Percentiles rank a stretch among this genome's conserved stretches.
Evolutionary conservation across 1,284 basidiomycete species (phyloP).

Genomic region (Exobasidium cylindrosporum): DNA sequence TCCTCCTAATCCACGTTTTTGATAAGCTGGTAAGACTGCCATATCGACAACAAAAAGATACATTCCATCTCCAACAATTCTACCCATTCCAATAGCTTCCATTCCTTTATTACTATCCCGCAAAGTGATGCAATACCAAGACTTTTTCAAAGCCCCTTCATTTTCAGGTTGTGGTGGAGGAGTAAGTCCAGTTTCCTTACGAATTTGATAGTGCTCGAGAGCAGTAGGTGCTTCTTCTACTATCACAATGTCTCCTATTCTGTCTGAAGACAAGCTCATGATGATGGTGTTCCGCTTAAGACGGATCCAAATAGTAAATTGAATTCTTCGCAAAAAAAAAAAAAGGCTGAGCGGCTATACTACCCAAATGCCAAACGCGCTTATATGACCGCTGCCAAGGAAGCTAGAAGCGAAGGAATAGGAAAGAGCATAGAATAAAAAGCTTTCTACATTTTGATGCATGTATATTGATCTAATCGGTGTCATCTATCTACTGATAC

Average conservation of each 20-base stretch:
- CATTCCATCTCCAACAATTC: constrained; percentile 9
- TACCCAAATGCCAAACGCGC: too few relatives aligned
- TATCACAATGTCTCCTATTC: neutral
- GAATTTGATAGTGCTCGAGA: neutral
- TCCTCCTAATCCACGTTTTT: neutral
- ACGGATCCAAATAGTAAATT: too few relatives aligned
- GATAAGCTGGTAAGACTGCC: neutral
- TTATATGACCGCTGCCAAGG: too few relatives aligned
- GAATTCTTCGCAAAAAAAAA: too few relatives aligned
- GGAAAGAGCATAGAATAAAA: too few relatives aligned
- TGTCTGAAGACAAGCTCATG: too few relatives aligned
- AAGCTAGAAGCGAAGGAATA: too few relatives aligned
- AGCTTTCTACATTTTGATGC: too few relatives aligned
- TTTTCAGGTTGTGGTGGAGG: constrained; percentile 6
- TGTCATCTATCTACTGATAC: too few relatives aligned
- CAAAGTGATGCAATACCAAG: constrained; percentile 4
- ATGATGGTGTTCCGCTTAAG: too few relatives aligned
- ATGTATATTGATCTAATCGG: too few relatives aligned
- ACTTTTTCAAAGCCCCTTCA: neutral
- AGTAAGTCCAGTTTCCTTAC: constrained; percentile 5
- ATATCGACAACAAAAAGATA: constrained; percentile 2
- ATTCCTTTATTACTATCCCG: constrained; percentile 5
- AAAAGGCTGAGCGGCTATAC: too few relatives aligned
- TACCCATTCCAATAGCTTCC: constrained; percentile 6
- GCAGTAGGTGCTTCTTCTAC: neutral